A percentile compares a stretch with the other conserved stretches of the same genome.
Evolutionary conservation across 1,284 basidiomycete species (phyloP).

Genomic region (Ceratobasidium sp.): DNA sequence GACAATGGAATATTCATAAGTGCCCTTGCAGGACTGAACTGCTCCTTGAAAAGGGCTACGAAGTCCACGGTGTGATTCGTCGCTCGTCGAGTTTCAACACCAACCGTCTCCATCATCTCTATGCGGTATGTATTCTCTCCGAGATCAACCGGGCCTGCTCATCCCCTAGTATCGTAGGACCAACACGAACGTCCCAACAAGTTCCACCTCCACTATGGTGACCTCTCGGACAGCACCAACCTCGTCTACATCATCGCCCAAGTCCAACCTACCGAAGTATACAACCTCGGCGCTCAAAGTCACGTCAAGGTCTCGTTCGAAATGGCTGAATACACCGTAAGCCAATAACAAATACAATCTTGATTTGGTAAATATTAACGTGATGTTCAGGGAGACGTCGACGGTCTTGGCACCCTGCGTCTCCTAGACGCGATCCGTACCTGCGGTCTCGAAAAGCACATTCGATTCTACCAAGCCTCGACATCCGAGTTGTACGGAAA

Average conservation of each 20-base stretch:
- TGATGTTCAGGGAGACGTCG: slow-evolving; percentile 70
- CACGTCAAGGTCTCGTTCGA: slow-evolving; percentile 97
- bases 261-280: slow-evolving; percentile 89
- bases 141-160: too few species aligned
- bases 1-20: slow-evolving; percentile 40
- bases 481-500: slow-evolving; percentile 93
- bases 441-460: slow-evolving; percentile 83
- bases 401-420: slow-evolving; percentile 86
- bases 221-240: slow-evolving; percentile 89
- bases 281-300: slow-evolving; percentile 94
- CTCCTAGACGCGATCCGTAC: slow-evolving; percentile 91
- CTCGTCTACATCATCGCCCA: slow-evolving; percentile 90
- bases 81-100: slow-evolving; percentile 95
- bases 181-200: slow-evolving; percentile 59
- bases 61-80: slow-evolving; percentile 91
- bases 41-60: slow-evolving; percentile 82
- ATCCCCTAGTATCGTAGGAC: slow-evolving; percentile 40
- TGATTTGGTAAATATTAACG: slow-evolving; percentile 8
- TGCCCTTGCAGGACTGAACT: slow-evolving; percentile 71
- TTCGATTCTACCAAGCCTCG: slow-evolving; percentile 90
- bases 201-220: slow-evolving; percentile 89
- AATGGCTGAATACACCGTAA: slow-evolving; percentile 88
- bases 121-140: slow-evolving; percentile 69
- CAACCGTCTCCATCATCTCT: slow-evolving; percentile 85
- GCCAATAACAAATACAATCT: slow-evolving; percentile 16